A percentile compares a stretch with the other conserved stretches of the same genome.
Evolutionary conservation across 352 stramenopile genomes (phyloP).

Genomic region (Globisporangium solare): DNA sequence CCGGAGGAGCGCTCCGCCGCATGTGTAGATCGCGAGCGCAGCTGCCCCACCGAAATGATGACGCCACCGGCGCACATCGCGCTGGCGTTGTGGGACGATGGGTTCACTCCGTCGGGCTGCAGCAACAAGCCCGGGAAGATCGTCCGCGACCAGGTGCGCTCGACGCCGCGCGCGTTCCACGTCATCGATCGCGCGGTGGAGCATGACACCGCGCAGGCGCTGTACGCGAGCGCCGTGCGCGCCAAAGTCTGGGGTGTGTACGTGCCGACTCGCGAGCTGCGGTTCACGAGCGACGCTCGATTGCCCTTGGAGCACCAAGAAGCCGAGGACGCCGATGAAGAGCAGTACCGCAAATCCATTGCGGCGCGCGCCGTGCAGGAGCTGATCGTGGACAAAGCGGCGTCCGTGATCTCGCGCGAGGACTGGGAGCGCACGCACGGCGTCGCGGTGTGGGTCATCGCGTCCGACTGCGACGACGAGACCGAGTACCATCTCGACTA

Average conservation of each 20-base stretch:
- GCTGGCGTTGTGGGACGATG: conserved; percentile 44
- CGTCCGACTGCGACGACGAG: conserved; percentile 32
- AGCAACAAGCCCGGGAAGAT: conserved; percentile 33
- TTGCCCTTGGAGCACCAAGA: background rate
- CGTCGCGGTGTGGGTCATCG: conserved; percentile 43
- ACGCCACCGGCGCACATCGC: conserved; percentile 6
- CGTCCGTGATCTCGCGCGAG: conserved; percentile 3
- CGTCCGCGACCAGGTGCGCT: conserved; percentile 36
- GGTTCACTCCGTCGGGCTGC: conserved; percentile 60
- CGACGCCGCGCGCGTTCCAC: conserved; percentile 22
- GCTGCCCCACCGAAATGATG: background rate
- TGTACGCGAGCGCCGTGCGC: conserved; percentile 56
- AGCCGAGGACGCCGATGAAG: conserved; percentile 14
- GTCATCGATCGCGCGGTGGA: conserved; percentile 48
- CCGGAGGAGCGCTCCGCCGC: background rate
- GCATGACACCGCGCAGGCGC: conserved; percentile 31
- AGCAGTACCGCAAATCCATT: conserved; percentile 36
- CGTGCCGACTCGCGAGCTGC: conserved; percentile 28
- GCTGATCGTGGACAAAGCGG: conserved; percentile 36
- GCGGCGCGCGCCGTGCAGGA: conserved; percentile 42
- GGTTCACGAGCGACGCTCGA: too few species aligned
- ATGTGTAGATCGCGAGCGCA: background rate
- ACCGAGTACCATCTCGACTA: conserved; percentile 47
- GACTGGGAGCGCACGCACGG: conserved; percentile 22
- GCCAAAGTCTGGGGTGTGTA: conserved; percentile 69